phyloP scores from a whole-genome alignment of 257 asterid species.

The Penstemon eatonii region DNA sequence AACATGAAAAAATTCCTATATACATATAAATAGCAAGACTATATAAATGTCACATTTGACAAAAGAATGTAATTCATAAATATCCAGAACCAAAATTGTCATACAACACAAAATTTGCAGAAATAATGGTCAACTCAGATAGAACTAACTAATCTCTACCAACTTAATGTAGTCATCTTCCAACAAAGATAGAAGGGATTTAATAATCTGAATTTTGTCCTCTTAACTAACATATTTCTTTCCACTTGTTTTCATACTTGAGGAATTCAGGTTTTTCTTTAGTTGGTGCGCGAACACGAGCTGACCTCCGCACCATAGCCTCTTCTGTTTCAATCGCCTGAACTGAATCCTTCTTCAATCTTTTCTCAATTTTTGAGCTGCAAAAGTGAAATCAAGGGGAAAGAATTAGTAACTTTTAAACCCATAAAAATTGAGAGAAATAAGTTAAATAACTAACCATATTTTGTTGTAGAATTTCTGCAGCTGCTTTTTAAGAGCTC shows the following conservation, averaged over 20 bases:
- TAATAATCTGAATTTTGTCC: constrained; percentile 18
- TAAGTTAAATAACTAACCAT: constrained; percentile 46
- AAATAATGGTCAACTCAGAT: constrained; percentile 38
- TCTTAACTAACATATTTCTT: constrained; percentile 36
- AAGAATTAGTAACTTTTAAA: too few relatives aligned
- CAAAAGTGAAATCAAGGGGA: constrained; percentile 4
- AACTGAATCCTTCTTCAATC: constrained; percentile 50
- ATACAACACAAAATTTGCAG: constrained; percentile 1
- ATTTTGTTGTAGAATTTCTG: constrained; percentile 60
- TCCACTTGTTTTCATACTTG: constrained; percentile 87
- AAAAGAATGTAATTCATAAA: constrained; percentile 26
- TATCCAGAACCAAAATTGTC: constrained; percentile 30
- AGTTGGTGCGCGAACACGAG: constrained; percentile 85
- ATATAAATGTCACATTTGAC: constrained; percentile 16
- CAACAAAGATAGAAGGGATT: constrained; percentile 20
- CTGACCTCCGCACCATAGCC: constrained; percentile 73
- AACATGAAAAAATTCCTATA: too few relatives aligned
- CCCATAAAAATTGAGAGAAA: neutral
- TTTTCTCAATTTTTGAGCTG: constrained; percentile 67
- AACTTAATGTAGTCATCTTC: constrained; percentile 20
- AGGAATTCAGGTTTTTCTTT: constrained; percentile 74
- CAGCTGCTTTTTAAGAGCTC: constrained; percentile 76
- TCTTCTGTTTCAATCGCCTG: constrained; percentile 58
- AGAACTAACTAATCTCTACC: constrained; percentile 30
- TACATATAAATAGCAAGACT: constrained; percentile 8